Evolutionary conservation across 2,329 filamentous ascomycete species (phyloP).

Genomic region (Colletotrichum eleusines): DNA sequence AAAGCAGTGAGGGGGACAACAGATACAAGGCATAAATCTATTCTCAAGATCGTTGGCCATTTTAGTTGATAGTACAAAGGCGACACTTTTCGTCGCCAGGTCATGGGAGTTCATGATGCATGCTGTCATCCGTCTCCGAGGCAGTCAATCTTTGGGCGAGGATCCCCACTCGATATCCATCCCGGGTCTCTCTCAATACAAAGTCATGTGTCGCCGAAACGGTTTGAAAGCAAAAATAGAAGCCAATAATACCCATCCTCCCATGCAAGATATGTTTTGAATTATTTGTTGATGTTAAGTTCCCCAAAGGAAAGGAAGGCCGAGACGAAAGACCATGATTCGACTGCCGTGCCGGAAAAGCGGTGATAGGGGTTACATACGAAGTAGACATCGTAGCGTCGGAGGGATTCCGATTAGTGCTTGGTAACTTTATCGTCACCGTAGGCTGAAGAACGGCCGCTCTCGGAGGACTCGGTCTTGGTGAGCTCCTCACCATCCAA

Average conservation of each 20-base stretch:
- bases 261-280: slow-evolving; percentile 22
- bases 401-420: slow-evolving; percentile 27
- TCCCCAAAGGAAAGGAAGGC: neutral
- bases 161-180: neutral
- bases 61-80: slow-evolving; percentile 36
- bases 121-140: slow-evolving; percentile 19
- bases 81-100: slow-evolving; percentile 31
- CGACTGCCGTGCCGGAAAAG: slow-evolving; percentile 30
- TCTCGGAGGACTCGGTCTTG: slow-evolving; percentile 71
- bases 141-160: slow-evolving; percentile 26
- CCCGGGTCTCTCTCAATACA: slow-evolving; percentile 25
- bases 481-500: slow-evolving; percentile 65
- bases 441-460: slow-evolving; percentile 65
- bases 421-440: slow-evolving; percentile 61
- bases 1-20: too few species aligned
- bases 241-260: slow-evolving; percentile 5
- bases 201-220: slow-evolving; percentile 33
- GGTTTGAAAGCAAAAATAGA: slow-evolving; percentile 12
- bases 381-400: neutral
- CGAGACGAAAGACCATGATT: slow-evolving; percentile 3
- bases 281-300: slow-evolving; percentile 16
- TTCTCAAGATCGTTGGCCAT: slow-evolving; percentile 36
- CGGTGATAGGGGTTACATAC: slow-evolving; percentile 14
- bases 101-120: slow-evolving; percentile 39
- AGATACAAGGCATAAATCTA: slow-evolving; percentile 38